Evolutionary conservation across 371 early-diverging fungal species (phyloP).

Genomic region (Nematocida ironsii): DNA sequence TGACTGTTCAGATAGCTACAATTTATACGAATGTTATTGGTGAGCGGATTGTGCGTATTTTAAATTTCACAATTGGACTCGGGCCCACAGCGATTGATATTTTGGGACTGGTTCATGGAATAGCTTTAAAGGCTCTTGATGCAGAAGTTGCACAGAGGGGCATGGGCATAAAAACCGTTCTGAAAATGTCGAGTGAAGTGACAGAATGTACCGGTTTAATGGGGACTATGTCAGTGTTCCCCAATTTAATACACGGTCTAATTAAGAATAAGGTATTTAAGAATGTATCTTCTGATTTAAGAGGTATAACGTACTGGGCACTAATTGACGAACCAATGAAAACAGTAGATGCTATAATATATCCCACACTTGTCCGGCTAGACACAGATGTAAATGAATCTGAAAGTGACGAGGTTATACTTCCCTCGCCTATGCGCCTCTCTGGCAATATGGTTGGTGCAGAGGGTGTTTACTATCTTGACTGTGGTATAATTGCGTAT

Average conservation of each 20-base stretch:
- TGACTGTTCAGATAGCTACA: slow-evolving; percentile 90
- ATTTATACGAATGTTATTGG: slow-evolving; percentile 76
- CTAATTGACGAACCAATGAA: slow-evolving; percentile 56
- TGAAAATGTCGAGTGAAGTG: slow-evolving; percentile 46
- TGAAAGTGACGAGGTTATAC: slow-evolving; percentile 7
- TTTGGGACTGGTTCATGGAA: slow-evolving; percentile 55
- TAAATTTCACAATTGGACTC: slow-evolving; percentile 77
- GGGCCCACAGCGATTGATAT: slow-evolving; percentile 55
- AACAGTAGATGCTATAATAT: slow-evolving; percentile 65
- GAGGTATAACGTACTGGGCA: slow-evolving; percentile 61
- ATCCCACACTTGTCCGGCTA: slow-evolving; percentile 63
- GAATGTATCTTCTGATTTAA: slow-evolving; percentile 63
- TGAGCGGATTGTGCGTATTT: slow-evolving; percentile 87
- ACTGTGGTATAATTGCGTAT: slow-evolving; percentile 67
- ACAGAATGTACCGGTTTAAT: slow-evolving; percentile 27
- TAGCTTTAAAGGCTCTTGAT: slow-evolving; percentile 61
- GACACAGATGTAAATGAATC: slow-evolving; percentile 24
- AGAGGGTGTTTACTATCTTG: slow-evolving; percentile 65
- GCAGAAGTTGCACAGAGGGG: slow-evolving; percentile 60
- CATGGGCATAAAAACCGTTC: slow-evolving; percentile 46
- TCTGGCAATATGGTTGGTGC: slow-evolving; percentile 54
- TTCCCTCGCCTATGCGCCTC: slow-evolving; percentile 59
- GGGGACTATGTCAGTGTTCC: slow-evolving; percentile 59
- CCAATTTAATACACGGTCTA: slow-evolving; percentile 55
- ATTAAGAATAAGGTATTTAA: slow-evolving; percentile 66